Evolutionary conservation across 192 early-diverging fungal species (phyloP).

Genomic region (Jimgerdemannia flammicorona): DNA sequence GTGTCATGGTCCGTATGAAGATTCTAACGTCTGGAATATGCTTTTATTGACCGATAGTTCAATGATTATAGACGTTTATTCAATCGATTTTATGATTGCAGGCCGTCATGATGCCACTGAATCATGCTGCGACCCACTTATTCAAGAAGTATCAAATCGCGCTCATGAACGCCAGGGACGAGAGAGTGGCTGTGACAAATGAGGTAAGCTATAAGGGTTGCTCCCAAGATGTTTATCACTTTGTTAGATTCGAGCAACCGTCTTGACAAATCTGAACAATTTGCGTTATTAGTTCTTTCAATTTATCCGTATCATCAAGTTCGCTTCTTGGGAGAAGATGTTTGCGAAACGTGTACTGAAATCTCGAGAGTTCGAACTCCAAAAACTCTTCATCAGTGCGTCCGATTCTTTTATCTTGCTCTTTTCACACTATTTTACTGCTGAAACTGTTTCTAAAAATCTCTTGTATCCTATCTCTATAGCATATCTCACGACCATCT

Average conservation of each 20-base stretch:
- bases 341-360: slow-evolving; percentile 61
- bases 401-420: background rate
- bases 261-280: background rate
- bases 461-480: slow-evolving; percentile 11
- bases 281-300: slow-evolving; percentile 40
- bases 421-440: background rate
- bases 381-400: slow-evolving; percentile 43
- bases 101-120: background rate
- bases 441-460: background rate
- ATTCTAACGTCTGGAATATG: background rate
- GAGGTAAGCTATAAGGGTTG: slow-evolving; percentile 33
- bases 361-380: slow-evolving; percentile 42
- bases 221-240: background rate
- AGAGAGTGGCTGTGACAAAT: slow-evolving; percentile 58
- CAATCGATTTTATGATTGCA: background rate
- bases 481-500: background rate
- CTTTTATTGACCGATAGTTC: background rate
- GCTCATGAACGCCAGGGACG: slow-evolving; percentile 65
- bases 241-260: background rate
- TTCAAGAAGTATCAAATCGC: background rate
- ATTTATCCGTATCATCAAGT: slow-evolving; percentile 89
- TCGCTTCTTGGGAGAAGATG: slow-evolving; percentile 74
- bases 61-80: no score
- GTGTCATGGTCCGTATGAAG: slow-evolving; percentile 42
- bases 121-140: background rate